Percentiles rank a stretch among this genome's conserved stretches.
phyloP scores from a whole-genome alignment of 768 basidiomycete genomes.

The Hirschioporus abietinus region DNA sequence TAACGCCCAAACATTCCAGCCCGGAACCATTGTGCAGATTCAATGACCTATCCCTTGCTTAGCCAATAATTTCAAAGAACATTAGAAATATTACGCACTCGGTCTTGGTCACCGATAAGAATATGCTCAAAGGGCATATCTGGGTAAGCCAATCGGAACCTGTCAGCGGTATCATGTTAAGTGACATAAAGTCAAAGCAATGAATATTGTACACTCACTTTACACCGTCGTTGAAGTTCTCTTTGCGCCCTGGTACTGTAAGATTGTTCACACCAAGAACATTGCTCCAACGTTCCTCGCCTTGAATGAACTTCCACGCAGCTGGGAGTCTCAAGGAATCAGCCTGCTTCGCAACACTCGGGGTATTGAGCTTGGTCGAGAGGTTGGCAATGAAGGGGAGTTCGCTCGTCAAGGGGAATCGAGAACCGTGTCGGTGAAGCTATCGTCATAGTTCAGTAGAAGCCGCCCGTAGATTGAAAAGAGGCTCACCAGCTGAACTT shows the following conservation, averaged over 20 bases:
- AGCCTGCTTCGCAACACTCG: conserved; percentile 17
- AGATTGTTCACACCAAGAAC: conserved; percentile 30
- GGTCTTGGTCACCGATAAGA: conserved; percentile 28
- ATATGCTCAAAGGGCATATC: conserved; percentile 20
- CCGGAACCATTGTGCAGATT: conserved; percentile 38
- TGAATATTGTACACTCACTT: conserved; percentile 20
- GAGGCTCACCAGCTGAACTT: conserved; percentile 32
- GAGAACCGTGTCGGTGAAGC: conserved; percentile 39
- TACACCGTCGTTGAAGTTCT: conserved; percentile 37
- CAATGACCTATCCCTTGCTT: conserved; percentile 22
- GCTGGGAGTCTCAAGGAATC: conserved; percentile 25
- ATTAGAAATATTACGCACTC: too few relatives aligned
- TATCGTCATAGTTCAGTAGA: conserved; percentile 13
- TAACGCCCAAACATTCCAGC: conserved; percentile 32
- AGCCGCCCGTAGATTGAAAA: background rate
- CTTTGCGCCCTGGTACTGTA: conserved; percentile 30
- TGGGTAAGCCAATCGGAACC: conserved; percentile 28
- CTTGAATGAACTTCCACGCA: conserved; percentile 28
- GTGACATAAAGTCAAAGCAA: conserved; percentile 13
- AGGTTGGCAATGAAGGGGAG: conserved; percentile 29
- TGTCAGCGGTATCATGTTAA: conserved; percentile 16
- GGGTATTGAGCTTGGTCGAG: conserved; percentile 24
- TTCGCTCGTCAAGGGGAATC: conserved; percentile 30
- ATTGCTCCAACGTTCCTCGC: conserved; percentile 29
- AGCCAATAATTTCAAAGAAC: too few relatives aligned